Percentiles rank a stretch among this genome's conserved stretches.
Evolutionary conservation across 2,329 filamentous ascomycete genomes (phyloP).

Genomic region (Epichloe hybrida): DNA sequence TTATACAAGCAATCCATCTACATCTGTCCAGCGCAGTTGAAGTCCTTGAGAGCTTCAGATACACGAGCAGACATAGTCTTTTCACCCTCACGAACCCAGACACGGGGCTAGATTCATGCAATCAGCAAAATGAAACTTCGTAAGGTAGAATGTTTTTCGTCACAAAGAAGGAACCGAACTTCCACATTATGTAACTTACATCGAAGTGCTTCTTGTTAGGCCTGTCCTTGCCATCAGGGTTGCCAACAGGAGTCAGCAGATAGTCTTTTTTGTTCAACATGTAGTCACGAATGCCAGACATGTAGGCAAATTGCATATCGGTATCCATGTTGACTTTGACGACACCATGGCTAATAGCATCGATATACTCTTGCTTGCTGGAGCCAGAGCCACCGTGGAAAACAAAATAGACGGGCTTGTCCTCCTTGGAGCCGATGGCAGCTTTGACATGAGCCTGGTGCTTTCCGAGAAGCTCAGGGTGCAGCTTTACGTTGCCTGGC

Average conservation of each 20-base stretch:
- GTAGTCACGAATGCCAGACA: conserved; percentile 86
- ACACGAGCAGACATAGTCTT: conserved; percentile 88
- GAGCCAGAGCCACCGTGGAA: conserved; percentile 98
- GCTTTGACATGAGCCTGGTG: conserved; percentile 87
- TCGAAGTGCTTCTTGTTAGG: conserved; percentile 97
- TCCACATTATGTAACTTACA: conserved; percentile 12
- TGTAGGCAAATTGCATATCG: conserved; percentile 92
- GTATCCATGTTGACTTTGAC: conserved; percentile 99
- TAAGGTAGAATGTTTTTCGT: too few relatives aligned
- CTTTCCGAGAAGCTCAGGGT: conserved; percentile 91
- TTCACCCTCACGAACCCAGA: conserved; percentile 95
- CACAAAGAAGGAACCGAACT: too few relatives aligned
- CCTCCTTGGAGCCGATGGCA: conserved; percentile 54
- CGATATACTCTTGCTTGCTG: conserved; percentile 75
- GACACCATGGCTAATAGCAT: conserved; percentile 85
- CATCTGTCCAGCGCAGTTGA: conserved; percentile 45
- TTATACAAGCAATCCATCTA: conserved; percentile 10
- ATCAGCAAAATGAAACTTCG: neutral
- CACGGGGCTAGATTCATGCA: conserved; percentile 48
- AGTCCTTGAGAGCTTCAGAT: conserved; percentile 71
- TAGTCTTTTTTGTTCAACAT: conserved; percentile 92
- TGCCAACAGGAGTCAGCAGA: conserved; percentile 73
- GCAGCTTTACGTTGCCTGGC: conserved; percentile 91
- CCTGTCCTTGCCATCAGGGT: conserved; percentile 92
- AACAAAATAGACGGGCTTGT: conserved; percentile 97